Evolutionary conservation across 148 eudicot genomes (phyloP), one percentile per base, ranked within the genome.

Genomic region (Camellia granthamiana): DNA sequence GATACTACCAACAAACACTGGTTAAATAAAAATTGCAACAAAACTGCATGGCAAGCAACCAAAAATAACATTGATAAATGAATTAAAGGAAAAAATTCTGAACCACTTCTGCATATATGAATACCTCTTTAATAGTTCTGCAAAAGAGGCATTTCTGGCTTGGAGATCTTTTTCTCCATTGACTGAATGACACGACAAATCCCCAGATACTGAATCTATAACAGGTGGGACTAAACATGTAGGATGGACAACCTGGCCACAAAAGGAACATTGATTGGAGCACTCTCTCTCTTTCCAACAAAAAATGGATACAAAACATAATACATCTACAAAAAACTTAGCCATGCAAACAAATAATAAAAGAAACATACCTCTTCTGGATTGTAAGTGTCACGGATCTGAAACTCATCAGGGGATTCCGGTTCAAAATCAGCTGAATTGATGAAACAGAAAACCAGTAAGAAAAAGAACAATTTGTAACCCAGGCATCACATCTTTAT

Each of bases 401-500:
- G 98, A 87, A 96, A 96, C 85, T 94, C 99, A 67, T 94, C 99
- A 88, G 88, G 69, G 77, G 94, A 89, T 81, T 90, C 98, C 69
- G 84, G 74, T 78, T 86, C 98, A 84, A 87, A 80, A 78, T 92
- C 98, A 80, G 91, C 99, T 96, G 92, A 89, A 88, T 54, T 79
- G 30, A 59, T 61, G 58, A 81, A 59, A 81, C 3, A 41, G 66
- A 66, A 68, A 9, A 84, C 44, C 64, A 71, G 55, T 30, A 16
- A 51, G 15, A 56, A 64, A 55, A 47, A 55, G 23, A 69, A 73
- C 15, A 19, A 23, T 15, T 21, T 56, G 60, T 49, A 62, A 59
- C 41, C 80, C 52, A 54, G 52, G 38, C 38, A 30, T 30, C 38
- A 30, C 38, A 30, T 30, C 38, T 30, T 30, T 30, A 30, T 30